Evolutionary conservation across 768 basidiomycete genomes (phyloP).

Genomic region (Cystobasidium ongulense): DNA sequence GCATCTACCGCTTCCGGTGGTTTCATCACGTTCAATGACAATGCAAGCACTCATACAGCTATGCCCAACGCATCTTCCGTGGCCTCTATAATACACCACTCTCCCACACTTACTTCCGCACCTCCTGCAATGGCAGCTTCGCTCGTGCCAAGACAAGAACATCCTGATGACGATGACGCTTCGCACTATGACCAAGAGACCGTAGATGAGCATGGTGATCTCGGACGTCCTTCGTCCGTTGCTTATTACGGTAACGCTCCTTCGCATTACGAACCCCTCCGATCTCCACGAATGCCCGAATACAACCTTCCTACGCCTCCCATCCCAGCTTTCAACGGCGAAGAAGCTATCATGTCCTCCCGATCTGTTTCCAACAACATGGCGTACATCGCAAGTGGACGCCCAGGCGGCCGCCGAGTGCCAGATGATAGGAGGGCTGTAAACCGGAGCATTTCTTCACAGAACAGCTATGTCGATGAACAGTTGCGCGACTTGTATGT

Average conservation of each 20-base stretch:
- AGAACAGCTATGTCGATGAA: conserved; percentile 20
- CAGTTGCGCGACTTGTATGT: conserved; percentile 23
- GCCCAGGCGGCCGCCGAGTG: not conserved
- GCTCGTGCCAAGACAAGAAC: not conserved
- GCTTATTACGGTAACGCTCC: not conserved
- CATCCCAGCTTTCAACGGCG: conserved; percentile 16
- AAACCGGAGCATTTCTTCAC: conserved; percentile 4
- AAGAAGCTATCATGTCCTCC: conserved; percentile 12
- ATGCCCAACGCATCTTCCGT: not conserved
- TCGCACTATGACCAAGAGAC: conserved; percentile 20
- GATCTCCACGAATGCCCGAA: conserved; percentile 6
- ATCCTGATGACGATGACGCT: conserved; percentile 27
- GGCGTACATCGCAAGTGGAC: not conserved
- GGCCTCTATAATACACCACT: not conserved
- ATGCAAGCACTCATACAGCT: conserved; percentile 9
- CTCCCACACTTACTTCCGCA: not conserved
- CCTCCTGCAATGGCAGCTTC: not conserved
- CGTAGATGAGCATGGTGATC: conserved; percentile 7
- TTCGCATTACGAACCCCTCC: not conserved
- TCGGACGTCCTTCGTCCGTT: not conserved
- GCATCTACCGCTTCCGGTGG: not conserved
- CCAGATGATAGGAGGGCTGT: not conserved
- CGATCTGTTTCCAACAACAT: not conserved
- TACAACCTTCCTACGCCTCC: conserved; percentile 20
- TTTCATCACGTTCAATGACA: conserved; percentile 18